Evolutionary conservation across 2,329 filamentous ascomycete species (phyloP).

Genomic region (Claviceps sp.): DNA sequence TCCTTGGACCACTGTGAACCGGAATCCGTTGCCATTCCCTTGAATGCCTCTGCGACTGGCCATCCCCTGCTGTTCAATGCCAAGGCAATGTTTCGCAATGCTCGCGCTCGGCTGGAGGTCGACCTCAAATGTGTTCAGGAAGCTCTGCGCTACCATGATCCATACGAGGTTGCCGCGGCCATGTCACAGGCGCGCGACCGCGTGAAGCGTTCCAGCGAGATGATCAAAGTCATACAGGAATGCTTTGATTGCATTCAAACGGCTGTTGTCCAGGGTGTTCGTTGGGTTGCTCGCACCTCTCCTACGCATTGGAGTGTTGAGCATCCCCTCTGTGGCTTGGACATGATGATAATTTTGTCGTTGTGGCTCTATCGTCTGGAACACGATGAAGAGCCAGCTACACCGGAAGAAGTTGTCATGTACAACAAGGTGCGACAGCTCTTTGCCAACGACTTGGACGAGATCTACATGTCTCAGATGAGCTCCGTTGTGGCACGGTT

Average conservation of each 20-base stretch:
- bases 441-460: constrained; percentile 81
- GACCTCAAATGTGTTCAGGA: constrained; percentile 94
- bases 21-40: constrained; percentile 73
- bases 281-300: constrained; percentile 95
- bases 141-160: constrained; percentile 90
- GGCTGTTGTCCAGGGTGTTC: constrained; percentile 82
- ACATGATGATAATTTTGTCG: constrained; percentile 94
- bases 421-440: constrained; percentile 84
- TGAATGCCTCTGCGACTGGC: constrained; percentile 89
- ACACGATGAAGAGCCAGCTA: constrained; percentile 89
- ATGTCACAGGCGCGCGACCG: constrained; percentile 92
- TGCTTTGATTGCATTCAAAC: constrained; percentile 98
- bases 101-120: constrained; percentile 80
- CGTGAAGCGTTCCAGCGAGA: constrained; percentile 88
- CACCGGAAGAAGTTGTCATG: constrained; percentile 73
- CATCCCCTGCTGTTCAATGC: constrained; percentile 97
- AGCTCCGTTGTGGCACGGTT: constrained; percentile 91
- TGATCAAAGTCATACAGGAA: constrained; percentile 97
- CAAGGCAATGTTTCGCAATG: constrained; percentile 92
- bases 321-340: constrained; percentile 89
- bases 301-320: constrained; percentile 99
- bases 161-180: constrained; percentile 89
- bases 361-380: constrained; percentile 98
- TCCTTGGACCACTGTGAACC: constrained; percentile 88
- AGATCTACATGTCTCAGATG: constrained; percentile 67